phyloP scores from a whole-genome alignment of 2,329 filamentous ascomycete genomes.

The Cytospora piceicola region DNA sequence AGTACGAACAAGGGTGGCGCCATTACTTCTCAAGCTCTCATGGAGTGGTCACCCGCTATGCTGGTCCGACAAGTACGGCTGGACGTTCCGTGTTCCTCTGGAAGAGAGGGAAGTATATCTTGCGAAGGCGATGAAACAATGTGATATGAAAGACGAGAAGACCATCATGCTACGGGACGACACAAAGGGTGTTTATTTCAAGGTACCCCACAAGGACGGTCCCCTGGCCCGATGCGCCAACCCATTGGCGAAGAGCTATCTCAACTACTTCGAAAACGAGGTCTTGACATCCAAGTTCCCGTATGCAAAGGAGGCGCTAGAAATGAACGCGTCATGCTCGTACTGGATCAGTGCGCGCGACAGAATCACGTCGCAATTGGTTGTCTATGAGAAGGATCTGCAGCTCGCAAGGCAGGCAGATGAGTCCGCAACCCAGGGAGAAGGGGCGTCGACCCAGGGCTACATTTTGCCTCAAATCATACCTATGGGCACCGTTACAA shows the following conservation, averaged over 20 bases:
- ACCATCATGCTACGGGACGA: constrained; percentile 69
- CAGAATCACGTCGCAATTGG: constrained; percentile 92
- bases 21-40: constrained; percentile 77
- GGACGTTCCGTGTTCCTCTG: constrained; percentile 81
- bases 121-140: constrained; percentile 71
- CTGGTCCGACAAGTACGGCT: constrained; percentile 92
- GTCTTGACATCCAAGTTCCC: constrained; percentile 83
- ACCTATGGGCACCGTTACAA: constrained; percentile 96
- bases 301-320: constrained; percentile 90
- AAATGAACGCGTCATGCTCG: constrained; percentile 98
- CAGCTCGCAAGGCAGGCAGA: constrained; percentile 28
- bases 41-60: constrained; percentile 91
- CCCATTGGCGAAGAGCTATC: constrained; percentile 88
- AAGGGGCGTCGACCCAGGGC: constrained; percentile 51
- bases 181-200: constrained; percentile 73
- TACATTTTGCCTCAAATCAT: constrained; percentile 96
- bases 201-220: constrained; percentile 95
- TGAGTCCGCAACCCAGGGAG: constrained; percentile 33
- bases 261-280: constrained; percentile 88
- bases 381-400: constrained; percentile 77
- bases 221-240: constrained; percentile 81
- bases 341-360: constrained; percentile 98
- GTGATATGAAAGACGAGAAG: constrained; percentile 77
- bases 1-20: constrained; percentile 85
- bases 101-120: constrained; percentile 67